A percentile compares a stretch with the other conserved stretches of the same genome.
These are phyloP conservation scores for Tetrapyrgos nigripes DNA, from an alignment of 1,284 basidiomycete species.

Conservation along the genomic window DNA sequence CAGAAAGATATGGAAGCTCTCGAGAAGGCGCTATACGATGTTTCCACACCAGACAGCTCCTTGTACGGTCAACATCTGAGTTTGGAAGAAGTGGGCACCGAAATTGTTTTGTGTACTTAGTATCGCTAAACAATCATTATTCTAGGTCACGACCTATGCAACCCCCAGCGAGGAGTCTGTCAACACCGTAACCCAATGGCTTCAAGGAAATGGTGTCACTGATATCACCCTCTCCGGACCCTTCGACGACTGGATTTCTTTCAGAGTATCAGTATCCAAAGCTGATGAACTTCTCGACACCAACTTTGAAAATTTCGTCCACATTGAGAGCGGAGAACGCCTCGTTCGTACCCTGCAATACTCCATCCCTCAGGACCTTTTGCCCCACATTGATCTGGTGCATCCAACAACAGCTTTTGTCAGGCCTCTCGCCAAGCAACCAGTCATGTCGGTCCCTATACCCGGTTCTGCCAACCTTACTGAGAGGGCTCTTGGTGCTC, in stretches of 20 bases:
- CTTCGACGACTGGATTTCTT: conserved; percentile 47
- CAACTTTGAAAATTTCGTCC: conserved; percentile 44
- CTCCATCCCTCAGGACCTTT: conserved; percentile 45
- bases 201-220: conserved; percentile 40
- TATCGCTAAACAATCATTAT: background rate
- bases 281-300: conserved; percentile 44
- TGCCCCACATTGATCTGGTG: conserved; percentile 44
- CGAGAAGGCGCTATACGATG: conserved; percentile 37
- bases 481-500: conserved; percentile 22
- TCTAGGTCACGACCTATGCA: conserved; percentile 44
- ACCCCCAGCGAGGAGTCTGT: conserved; percentile 40
- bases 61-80: conserved; percentile 38
- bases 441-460: conserved; percentile 19
- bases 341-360: conserved; percentile 46
- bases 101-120: background rate
- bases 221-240: conserved; percentile 35
- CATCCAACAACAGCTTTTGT: conserved; percentile 43
- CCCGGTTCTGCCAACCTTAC: conserved; percentile 18
- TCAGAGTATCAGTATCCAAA: conserved; percentile 44
- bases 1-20: conserved; percentile 38
- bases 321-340: conserved; percentile 36
- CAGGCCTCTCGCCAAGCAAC: conserved; percentile 16
- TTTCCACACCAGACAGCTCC: conserved; percentile 33
- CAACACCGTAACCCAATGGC: conserved; percentile 43
- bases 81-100: conserved; percentile 31